A percentile compares a stretch with the other conserved stretches of the same genome.
Conservation (phyloP, 2,329 filamentous ascomycete genomes). For the Venturiaceae sp. region DNA sequence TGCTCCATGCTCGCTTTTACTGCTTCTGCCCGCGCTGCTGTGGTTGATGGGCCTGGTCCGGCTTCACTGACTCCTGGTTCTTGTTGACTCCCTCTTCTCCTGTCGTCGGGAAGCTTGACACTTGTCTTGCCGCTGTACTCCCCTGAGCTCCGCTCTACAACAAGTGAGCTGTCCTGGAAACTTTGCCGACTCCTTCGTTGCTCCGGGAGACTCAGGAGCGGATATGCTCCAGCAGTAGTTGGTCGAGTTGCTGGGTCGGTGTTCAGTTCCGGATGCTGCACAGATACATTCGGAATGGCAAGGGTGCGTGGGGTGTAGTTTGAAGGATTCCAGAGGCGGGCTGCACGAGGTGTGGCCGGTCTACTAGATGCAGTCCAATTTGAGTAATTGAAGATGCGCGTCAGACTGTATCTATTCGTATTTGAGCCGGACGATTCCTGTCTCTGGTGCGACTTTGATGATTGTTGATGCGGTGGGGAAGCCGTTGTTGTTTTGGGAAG, state of each 20-base stretch:
- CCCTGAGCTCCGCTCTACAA: conserved; percentile 27
- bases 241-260: conserved; percentile 16
- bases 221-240: conserved; percentile 34
- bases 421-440: neutral
- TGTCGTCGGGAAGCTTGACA: conserved; percentile 32
- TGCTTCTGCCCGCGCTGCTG: neutral
- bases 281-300: conserved; percentile 31
- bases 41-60: conserved; percentile 6
- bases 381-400: conserved; percentile 29
- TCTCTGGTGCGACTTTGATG: neutral
- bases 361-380: conserved; percentile 12
- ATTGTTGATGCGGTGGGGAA: neutral
- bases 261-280: conserved; percentile 22
- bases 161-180: conserved; percentile 18
- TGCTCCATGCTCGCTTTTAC: neutral
- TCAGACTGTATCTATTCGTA: conserved; percentile 17
- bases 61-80: neutral
- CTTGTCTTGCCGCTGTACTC: conserved; percentile 41
- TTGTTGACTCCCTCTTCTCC: conserved; percentile 9
- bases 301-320: conserved; percentile 47
- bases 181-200: conserved; percentile 44
- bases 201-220: conserved; percentile 48
- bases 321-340: conserved; percentile 51
- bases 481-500: neutral
- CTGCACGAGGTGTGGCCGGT: conserved; percentile 24